Percentiles rank a stretch among this genome's conserved stretches.
Conservation (phyloP, 805 yeast species). For the Yamadazyma phyllophila region DNA sequence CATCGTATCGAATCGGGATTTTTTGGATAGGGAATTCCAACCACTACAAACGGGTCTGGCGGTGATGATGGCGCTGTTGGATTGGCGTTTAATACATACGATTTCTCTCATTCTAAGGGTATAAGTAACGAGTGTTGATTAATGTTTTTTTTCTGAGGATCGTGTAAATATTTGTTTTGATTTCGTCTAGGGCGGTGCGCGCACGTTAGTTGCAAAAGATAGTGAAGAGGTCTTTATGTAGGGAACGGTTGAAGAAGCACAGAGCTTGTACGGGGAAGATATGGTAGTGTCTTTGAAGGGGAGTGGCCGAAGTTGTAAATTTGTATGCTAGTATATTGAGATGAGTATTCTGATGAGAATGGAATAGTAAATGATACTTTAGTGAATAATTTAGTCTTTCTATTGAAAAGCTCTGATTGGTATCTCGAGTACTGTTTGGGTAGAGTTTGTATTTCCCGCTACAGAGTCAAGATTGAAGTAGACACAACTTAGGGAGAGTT, state of each 20-base stretch:
- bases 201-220: conserved; percentile 2
- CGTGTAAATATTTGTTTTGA: conserved; percentile 19
- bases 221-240: too few relatives aligned
- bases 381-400: too few relatives aligned
- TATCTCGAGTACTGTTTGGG: too few relatives aligned
- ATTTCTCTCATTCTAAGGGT: conserved; percentile 16
- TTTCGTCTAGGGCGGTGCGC: conserved; percentile 12
- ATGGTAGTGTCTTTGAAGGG: too few relatives aligned
- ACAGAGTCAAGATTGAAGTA: too few relatives aligned
- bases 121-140: conserved; percentile 7
- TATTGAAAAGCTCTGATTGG: too few relatives aligned
- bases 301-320: too few relatives aligned
- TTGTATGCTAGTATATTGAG: too few relatives aligned
- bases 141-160: conserved; percentile 9
- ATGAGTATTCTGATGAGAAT: background rate
- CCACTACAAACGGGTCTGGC: background rate
- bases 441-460: too few relatives aligned
- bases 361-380: background rate
- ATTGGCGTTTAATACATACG: conserved; percentile 10
- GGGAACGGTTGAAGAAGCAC: too few relatives aligned
- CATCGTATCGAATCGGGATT: background rate
- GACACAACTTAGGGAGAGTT: too few relatives aligned
- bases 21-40: background rate
- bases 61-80: background rate
- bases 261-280: too few relatives aligned